Evolutionary conservation across 371 early-diverging fungal genomes (phyloP).

Genomic region (Mucor velutinosus): DNA sequence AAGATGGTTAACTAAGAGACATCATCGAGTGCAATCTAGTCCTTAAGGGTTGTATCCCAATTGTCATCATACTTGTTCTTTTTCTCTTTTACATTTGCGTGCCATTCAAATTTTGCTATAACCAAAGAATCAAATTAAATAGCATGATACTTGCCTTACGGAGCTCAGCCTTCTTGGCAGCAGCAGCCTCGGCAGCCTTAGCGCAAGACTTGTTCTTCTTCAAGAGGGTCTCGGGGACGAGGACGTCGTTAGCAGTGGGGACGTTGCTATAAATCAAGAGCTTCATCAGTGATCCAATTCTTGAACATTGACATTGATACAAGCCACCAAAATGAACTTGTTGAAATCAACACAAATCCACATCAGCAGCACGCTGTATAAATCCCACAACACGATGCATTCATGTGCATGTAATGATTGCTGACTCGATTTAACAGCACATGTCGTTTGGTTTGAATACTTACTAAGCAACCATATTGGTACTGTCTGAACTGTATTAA

Average conservation of each 20-base stretch:
- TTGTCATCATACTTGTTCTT: conserved; percentile 16
- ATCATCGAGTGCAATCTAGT: conserved; percentile 54
- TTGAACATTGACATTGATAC: background rate
- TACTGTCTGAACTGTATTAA: conserved; percentile 36
- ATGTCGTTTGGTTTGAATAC: conserved; percentile 3
- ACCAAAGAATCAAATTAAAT: background rate
- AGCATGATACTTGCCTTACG: conserved; percentile 62
- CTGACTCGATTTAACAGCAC: background rate
- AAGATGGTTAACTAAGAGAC: conserved; percentile 68
- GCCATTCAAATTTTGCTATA: background rate
- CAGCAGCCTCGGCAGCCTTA: conserved; percentile 79
- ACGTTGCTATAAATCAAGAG: conserved; percentile 42
- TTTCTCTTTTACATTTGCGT: background rate
- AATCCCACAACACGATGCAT: background rate
- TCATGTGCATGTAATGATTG: background rate
- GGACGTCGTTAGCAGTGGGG: conserved; percentile 68
- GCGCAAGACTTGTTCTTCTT: conserved; percentile 94
- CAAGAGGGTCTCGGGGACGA: conserved; percentile 94
- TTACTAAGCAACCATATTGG: conserved; percentile 42
- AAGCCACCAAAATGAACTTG: background rate
- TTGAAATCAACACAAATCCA: background rate
- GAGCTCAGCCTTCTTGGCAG: conserved; percentile 58
- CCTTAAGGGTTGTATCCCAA: conserved; percentile 18
- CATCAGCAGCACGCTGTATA: background rate
- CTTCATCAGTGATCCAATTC: background rate